Conservation (phyloP, 768 basidiomycete species). For the Amanita inopinata region DNA sequence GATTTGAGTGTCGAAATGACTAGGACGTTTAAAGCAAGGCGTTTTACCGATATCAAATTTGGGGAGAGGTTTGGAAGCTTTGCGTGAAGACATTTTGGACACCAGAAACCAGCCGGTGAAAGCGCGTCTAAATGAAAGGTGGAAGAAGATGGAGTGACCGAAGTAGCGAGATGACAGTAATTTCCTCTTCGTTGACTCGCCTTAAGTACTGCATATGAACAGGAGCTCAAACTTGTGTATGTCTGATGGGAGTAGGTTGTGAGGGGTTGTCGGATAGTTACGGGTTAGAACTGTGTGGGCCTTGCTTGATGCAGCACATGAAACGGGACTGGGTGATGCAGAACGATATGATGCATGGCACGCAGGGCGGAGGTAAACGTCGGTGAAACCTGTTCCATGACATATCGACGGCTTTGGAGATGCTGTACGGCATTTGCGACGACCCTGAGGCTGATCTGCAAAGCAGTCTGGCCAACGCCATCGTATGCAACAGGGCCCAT, state of each 20-base stretch:
- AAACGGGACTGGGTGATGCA: conserved; percentile 12
- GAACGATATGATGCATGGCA: no score
- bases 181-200: no score
- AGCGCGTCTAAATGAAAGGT: conserved; percentile 8
- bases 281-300: background rate
- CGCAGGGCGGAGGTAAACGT: no score
- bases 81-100: conserved; percentile 45
- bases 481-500: no score
- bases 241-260: background rate
- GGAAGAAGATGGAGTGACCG: background rate
- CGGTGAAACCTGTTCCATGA: no score
- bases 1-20: background rate
- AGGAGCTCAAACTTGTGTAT: conserved; percentile 1
- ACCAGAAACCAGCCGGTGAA: conserved; percentile 43
- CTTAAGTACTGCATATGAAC: background rate
- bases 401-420: no score
- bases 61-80: conserved; percentile 54
- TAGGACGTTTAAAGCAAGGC: no score
- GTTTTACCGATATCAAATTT: conserved; percentile 73
- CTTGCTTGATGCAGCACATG: conserved; percentile 14
- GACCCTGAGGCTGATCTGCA: no score
- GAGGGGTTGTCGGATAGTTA: background rate
- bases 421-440: no score
- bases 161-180: background rate
- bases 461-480: no score